Conservation (phyloP, 139 green algal species). For the Chlorella sp. region DNA sequence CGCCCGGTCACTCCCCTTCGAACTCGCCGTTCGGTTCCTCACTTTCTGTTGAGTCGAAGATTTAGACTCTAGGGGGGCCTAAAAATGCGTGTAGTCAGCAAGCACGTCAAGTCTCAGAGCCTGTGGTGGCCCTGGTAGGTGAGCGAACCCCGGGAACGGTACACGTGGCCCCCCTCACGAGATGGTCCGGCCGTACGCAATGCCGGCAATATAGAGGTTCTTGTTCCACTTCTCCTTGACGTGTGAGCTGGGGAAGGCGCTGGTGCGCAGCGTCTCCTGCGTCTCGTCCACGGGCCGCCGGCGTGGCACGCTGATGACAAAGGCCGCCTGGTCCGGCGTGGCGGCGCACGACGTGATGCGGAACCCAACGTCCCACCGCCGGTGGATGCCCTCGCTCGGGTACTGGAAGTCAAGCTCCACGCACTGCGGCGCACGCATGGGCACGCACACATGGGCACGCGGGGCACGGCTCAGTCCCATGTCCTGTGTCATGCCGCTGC, state of each 20-base stretch:
- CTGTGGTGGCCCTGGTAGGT: too few relatives aligned
- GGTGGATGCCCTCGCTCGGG: constrained; percentile 76
- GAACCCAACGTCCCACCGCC: constrained; percentile 54
- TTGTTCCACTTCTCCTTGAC: constrained; percentile 98
- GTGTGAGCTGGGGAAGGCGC: constrained; percentile 86
- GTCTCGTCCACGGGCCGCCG: constrained; percentile 66
- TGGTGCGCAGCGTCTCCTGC: constrained; percentile 94
- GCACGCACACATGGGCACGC: too few relatives aligned
- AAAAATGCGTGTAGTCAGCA: too few relatives aligned
- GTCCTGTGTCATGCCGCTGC: too few relatives aligned
- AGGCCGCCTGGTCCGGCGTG: constrained; percentile 87
- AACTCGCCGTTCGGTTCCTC: too few relatives aligned
- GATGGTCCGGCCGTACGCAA: constrained; percentile 90
- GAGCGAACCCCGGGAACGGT: too few relatives aligned
- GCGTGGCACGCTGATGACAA: constrained; percentile 76
- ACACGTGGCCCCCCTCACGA: too few relatives aligned
- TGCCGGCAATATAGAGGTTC: constrained; percentile 94
- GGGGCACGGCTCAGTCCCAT: too few relatives aligned
- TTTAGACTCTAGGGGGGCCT: too few relatives aligned
- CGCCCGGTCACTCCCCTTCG: too few relatives aligned
- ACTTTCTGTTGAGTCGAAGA: too few relatives aligned
- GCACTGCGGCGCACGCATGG: constrained; percentile 72
- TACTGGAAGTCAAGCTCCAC: constrained; percentile 99
- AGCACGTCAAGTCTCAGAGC: too few relatives aligned
- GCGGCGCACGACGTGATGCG: constrained; percentile 94